These are phyloP conservation scores for Solanum chiquidenum DNA, from an alignment of 257 asterid species.

Conservation along the genomic window DNA sequence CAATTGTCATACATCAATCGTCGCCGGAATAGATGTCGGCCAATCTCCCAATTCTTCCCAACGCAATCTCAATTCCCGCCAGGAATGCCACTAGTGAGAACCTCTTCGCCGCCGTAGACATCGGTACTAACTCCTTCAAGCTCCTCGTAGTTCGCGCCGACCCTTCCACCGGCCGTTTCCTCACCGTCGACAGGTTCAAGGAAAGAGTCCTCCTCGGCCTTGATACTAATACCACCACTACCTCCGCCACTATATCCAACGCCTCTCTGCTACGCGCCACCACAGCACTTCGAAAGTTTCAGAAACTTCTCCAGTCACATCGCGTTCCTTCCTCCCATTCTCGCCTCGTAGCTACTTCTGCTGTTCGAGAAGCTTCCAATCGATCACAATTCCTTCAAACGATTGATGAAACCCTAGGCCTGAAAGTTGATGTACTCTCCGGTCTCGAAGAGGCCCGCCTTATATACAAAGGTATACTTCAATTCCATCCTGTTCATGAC, in stretches of 20 bases:
- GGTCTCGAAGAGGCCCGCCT: conserved; percentile 81
- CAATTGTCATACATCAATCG: not conserved
- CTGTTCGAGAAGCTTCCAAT: conserved; percentile 81
- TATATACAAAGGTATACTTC: conserved; percentile 59
- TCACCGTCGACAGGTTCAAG: conserved; percentile 49
- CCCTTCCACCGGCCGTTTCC: conserved; percentile 46
- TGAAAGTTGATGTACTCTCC: conserved; percentile 40
- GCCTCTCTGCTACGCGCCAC: conserved; percentile 37
- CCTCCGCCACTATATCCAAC: conserved; percentile 38
- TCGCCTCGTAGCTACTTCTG: conserved; percentile 82
- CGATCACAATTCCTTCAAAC: conserved; percentile 28
- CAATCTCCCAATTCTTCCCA: not conserved
- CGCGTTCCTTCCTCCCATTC: conserved; percentile 34
- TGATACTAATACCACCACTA: conserved; percentile 27
- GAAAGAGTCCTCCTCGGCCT: conserved; percentile 67
- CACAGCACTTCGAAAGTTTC: conserved; percentile 42
- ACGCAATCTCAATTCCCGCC: not conserved
- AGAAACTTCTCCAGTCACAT: conserved; percentile 17
- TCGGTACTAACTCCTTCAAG: conserved; percentile 80
- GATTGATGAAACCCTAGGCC: conserved; percentile 27
- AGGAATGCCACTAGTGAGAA: not conserved
- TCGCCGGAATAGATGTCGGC: conserved; percentile 7
- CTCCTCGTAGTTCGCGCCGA: conserved; percentile 43
- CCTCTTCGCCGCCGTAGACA: conserved; percentile 60
- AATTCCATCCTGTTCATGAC: conserved; percentile 39